Percentiles rank a stretch among this genome's conserved stretches.
These are phyloP conservation scores for Emergomyces orientalis DNA, from an alignment of 2,329 filamentous ascomycete genomes.

Conservation along the genomic window DNA sequence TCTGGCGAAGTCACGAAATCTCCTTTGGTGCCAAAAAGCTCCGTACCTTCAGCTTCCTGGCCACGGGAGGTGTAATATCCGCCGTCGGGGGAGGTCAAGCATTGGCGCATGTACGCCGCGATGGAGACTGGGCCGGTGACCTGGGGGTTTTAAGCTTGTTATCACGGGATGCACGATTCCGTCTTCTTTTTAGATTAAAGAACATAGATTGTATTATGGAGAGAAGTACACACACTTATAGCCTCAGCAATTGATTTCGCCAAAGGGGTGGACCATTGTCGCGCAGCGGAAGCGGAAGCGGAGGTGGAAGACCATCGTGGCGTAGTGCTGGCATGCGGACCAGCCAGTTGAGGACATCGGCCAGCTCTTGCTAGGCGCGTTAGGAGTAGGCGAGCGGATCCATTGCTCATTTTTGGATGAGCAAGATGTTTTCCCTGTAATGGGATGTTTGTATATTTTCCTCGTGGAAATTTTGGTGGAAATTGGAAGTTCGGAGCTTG, in stretches of 20 bases:
- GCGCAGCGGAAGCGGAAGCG: constrained; percentile 20
- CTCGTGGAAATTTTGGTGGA: neutral
- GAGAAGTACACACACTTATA: constrained; percentile 58
- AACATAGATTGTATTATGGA: neutral
- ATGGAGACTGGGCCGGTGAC: constrained; percentile 85
- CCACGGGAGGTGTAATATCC: constrained; percentile 85
- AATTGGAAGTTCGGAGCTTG: neutral
- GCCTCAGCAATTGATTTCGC: constrained; percentile 79
- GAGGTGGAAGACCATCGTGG: constrained; percentile 29
- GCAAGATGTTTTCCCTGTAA: constrained; percentile 7
- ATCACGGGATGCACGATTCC: neutral
- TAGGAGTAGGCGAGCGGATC: constrained; percentile 13
- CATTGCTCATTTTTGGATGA: constrained; percentile 18
- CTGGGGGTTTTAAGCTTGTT: constrained; percentile 30
- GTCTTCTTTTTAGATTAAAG: neutral
- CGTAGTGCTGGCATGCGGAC: constrained; percentile 10
- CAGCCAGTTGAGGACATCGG: constrained; percentile 14
- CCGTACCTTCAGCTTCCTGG: constrained; percentile 48
- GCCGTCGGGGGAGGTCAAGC: constrained; percentile 77
- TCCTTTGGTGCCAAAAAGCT: constrained; percentile 86
- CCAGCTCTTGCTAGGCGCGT: constrained; percentile 15
- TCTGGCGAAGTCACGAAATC: constrained; percentile 97
- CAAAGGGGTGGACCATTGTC: constrained; percentile 84
- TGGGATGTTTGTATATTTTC: neutral
- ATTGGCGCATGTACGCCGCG: constrained; percentile 97